Evolutionary conservation across 805 yeast species (phyloP), one percentile per base, ranked within the genome.

Genomic region (Spathaspora gorwiae): DNA sequence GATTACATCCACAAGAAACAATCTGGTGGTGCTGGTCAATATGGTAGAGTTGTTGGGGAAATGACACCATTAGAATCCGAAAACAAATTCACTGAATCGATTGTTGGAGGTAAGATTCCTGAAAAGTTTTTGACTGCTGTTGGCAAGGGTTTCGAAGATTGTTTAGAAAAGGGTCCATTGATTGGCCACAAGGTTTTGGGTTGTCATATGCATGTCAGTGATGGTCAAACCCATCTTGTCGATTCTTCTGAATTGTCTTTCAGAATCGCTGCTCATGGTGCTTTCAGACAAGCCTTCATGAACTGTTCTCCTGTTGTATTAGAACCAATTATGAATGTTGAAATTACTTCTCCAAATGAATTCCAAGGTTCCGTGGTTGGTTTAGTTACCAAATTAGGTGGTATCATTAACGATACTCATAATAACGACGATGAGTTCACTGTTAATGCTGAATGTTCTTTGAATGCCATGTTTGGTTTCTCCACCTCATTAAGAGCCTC

Each of bases 21-120:
- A 75, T 80, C 92, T 61, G 99, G 99, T 68, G 99, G 99, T 80
- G 95, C 98, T 54, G 99, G 99, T 72, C 99, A 94, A 76, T 94
- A 83, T 64, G 99, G 96, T 68, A 84, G 90, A 73, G 97, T 92
- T 60, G 85, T 90, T 67, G 98, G 99, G 64, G 78, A 74, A 46
- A 65, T 90, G 70, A 68, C 75, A 6, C 81, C 90, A 44, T 62
- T 79, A 40, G 86, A 78, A 42, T 82, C 80, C 40, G 80, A 78
- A 47, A 90, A 90, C 66, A 72, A 72, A 54, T 94, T 92, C 67
- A 81, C 84, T 60, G 85, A 96, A 40, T 87, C 84, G 52, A 83
- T 94, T 64, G 94, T 94, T 53, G 98, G 99, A 59, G 99, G 99
- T 62, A 87, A 87, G 75, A 90, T 94, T 64, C 84, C 96, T 46